These are phyloP conservation scores for Tetracentron sinense DNA, from an alignment of 164 flowering plant genomes.

Conservation along the genomic window DNA sequence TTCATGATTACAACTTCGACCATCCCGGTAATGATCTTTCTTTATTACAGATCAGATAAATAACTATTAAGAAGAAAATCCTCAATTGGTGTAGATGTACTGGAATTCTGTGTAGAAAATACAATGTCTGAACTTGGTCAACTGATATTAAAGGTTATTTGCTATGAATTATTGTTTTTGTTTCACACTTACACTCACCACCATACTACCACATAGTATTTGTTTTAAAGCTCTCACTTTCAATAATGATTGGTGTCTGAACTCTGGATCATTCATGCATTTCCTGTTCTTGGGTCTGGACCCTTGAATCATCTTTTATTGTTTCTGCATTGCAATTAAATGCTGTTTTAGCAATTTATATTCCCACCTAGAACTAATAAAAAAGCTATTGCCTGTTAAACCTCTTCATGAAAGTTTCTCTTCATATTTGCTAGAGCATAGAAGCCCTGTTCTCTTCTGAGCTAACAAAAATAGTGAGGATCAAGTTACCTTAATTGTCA, in stretches of 20 bases:
- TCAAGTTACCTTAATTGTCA: background rate
- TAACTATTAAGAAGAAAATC: background rate
- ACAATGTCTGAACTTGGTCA: background rate
- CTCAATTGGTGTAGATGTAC: slow-evolving; percentile 6
- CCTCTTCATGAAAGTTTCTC: background rate
- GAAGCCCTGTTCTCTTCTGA: background rate
- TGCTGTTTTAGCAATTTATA: background rate
- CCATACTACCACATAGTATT: background rate
- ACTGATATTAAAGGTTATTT: background rate
- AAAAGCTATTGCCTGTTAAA: no score
- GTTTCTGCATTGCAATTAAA: background rate
- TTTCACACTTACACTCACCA: background rate
- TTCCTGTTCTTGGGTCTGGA: background rate
- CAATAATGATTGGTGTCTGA: background rate
- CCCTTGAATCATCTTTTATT: no score
- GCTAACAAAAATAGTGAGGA: background rate
- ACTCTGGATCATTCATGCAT: background rate
- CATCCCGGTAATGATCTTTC: slow-evolving; percentile 65
- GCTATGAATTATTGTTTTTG: background rate
- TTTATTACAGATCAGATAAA: background rate
- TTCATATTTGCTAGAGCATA: background rate
- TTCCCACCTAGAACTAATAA: background rate
- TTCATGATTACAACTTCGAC: slow-evolving; percentile 92
- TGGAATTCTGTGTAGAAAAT: background rate
- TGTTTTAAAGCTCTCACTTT: background rate